Conservation (phyloP, 1,284 basidiomycete genomes). For the Cutaneotrichosporon cutaneum region DNA sequence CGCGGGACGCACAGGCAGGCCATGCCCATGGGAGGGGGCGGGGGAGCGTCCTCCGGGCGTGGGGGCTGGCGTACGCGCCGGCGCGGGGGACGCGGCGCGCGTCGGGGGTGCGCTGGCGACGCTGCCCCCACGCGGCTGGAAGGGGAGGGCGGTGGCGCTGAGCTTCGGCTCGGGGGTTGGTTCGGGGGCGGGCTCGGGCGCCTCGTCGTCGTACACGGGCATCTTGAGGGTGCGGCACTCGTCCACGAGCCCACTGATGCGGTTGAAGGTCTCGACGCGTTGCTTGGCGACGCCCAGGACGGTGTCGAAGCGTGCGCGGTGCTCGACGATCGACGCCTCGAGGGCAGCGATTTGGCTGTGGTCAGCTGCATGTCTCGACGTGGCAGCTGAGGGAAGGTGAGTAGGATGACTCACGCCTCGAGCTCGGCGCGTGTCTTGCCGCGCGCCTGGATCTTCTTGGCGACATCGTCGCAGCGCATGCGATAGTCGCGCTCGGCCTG, state of each 20-base stretch:
- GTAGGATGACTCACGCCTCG: conserved; percentile 37
- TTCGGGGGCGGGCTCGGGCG: conserved; percentile 3
- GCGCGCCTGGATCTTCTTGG: conserved; percentile 34
- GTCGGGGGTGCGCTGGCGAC: conserved; percentile 15
- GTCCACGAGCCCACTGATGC: conserved; percentile 37
- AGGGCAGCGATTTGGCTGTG: conserved; percentile 38
- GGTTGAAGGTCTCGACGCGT: conserved; percentile 36
- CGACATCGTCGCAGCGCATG: conserved; percentile 45
- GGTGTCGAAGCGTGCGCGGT: conserved; percentile 30
- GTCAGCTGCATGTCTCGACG: background rate
- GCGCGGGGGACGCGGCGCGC: conserved; percentile 8
- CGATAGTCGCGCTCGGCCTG: conserved; percentile 37
- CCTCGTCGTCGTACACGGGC: conserved; percentile 15
- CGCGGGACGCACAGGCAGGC: background rate
- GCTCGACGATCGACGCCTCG: conserved; percentile 33
- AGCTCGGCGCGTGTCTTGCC: conserved; percentile 39
- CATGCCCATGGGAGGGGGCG: background rate
- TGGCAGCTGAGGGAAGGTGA: background rate
- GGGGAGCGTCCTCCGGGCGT: background rate
- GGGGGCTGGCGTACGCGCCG: background rate
- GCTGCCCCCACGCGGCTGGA: conserved; percentile 29
- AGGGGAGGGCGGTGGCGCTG: conserved; percentile 32
- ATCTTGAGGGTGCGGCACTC: conserved; percentile 40
- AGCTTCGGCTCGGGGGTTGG: conserved; percentile 14
- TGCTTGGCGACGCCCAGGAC: conserved; percentile 30